phyloP scores from a whole-genome alignment of 441 rosid species.

The Brassica hybrid region DNA sequence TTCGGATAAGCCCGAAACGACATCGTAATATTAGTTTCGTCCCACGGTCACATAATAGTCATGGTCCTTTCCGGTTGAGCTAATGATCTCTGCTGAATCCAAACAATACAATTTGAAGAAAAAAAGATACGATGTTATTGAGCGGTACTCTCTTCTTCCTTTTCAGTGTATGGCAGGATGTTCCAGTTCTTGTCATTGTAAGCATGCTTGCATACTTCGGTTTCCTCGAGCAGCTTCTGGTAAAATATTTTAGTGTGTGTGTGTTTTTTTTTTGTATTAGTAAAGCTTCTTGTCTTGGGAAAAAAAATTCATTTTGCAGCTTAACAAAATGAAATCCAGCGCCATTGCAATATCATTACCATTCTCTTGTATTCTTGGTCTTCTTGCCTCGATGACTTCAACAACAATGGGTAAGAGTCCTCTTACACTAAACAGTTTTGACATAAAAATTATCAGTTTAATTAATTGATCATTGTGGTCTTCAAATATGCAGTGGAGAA shows the following conservation, averaged over 20 bases:
- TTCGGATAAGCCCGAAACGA: too few relatives aligned
- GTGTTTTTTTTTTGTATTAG: constrained; percentile 49
- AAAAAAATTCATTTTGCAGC: constrained; percentile 45
- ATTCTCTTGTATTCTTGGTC: constrained; percentile 89
- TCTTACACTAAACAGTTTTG: constrained; percentile 8
- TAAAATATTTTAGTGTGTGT: constrained; percentile 53
- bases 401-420: constrained; percentile 81
- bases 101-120: too few relatives aligned
- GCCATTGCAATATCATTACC: constrained; percentile 97
- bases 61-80: too few relatives aligned
- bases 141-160: too few relatives aligned
- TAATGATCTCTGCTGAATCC: too few relatives aligned
- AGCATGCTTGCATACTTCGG: constrained; percentile 98
- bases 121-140: too few relatives aligned
- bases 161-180: too few relatives aligned
- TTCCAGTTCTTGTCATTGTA: constrained; percentile 61
- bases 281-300: constrained; percentile 10
- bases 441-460: background rate
- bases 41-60: too few relatives aligned
- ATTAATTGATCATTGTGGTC: background rate
- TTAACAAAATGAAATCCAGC: constrained; percentile 76
- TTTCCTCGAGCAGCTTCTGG: constrained; percentile 97
- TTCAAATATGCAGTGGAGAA: constrained; percentile 52
- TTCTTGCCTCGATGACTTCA: constrained; percentile 91
- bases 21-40: too few relatives aligned